Conservation (phyloP, 2,329 filamentous ascomycete genomes). For the Neofusicoccum cordaticola region DNA sequence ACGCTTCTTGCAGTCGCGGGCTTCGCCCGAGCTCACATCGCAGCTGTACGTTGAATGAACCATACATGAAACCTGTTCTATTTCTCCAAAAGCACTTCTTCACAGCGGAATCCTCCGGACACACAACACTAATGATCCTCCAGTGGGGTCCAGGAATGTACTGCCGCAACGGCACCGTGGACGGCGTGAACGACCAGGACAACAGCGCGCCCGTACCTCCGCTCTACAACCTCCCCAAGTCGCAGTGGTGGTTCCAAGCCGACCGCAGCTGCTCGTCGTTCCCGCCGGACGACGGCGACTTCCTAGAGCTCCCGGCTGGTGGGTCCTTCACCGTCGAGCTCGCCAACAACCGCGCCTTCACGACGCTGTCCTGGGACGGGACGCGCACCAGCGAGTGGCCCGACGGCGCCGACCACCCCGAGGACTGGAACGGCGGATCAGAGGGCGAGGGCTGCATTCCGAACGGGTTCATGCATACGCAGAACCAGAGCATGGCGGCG, state of each 20-base stretch:
- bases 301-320: conserved; percentile 50
- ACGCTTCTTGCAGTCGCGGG: no score
- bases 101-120: no score
- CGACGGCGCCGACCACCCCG: conserved; percentile 46
- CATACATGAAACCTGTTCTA: no score
- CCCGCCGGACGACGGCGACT: conserved; percentile 35
- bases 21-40: no score
- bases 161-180: conserved; percentile 34
- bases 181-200: conserved; percentile 39
- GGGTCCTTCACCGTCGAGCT: conserved; percentile 50
- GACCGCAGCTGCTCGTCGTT: conserved; percentile 47
- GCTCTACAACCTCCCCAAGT: conserved; percentile 44
- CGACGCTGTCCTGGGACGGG: conserved; percentile 47
- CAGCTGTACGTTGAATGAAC: no score
- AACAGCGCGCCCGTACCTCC: conserved; percentile 48
- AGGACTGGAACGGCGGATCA: conserved; percentile 44
- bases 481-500: conserved; percentile 43
- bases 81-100: no score
- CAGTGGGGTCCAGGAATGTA: conserved; percentile 35
- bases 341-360: conserved; percentile 50
- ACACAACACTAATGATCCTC: no score
- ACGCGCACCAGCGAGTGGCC: conserved; percentile 43
- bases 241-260: conserved; percentile 53
- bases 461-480: conserved; percentile 49
- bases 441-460: conserved; percentile 32